Conservation (phyloP, 306 rosid genomes). For the Dalbergia cochinchinensis region DNA sequence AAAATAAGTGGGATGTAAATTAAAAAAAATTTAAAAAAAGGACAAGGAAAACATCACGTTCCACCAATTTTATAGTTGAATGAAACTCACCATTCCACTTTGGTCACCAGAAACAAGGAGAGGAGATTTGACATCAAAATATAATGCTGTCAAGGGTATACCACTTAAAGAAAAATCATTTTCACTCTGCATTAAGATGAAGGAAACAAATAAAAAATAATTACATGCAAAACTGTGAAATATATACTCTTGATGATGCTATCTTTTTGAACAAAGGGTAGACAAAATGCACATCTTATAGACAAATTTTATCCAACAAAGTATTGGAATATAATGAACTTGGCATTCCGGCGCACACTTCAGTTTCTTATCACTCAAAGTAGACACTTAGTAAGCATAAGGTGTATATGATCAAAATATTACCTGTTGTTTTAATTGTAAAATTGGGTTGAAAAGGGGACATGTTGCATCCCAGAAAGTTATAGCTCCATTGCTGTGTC, state of each 20-base stretch:
- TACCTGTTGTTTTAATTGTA: constrained; percentile 89
- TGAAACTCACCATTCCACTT: constrained; percentile 76
- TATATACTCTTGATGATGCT: constrained; percentile 28
- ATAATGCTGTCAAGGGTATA: constrained; percentile 74
- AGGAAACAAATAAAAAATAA: constrained; percentile 16
- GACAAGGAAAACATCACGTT: constrained; percentile 21
- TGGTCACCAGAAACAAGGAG: constrained; percentile 91
- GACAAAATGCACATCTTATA: constrained; percentile 8
- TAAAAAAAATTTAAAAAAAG: background rate
- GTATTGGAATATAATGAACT: constrained; percentile 4
- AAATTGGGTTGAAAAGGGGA: constrained; percentile 69
- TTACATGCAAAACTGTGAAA: background rate
- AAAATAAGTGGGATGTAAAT: background rate
- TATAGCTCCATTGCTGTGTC: constrained; percentile 80
- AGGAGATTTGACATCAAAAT: constrained; percentile 57
- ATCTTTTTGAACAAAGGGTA: background rate
- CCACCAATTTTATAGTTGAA: constrained; percentile 23
- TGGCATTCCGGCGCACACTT: background rate
- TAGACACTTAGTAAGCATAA: background rate
- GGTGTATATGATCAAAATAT: constrained; percentile 6
- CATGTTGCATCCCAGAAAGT: constrained; percentile 89
- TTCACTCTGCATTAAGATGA: constrained; percentile 71
- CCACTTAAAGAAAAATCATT: constrained; percentile 79
- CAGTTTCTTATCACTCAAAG: too few relatives aligned
- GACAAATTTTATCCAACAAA: background rate